These are phyloP conservation scores for Bryopsis sp. DNA, from an alignment of 139 green algal genomes.

Conservation along the genomic window DNA sequence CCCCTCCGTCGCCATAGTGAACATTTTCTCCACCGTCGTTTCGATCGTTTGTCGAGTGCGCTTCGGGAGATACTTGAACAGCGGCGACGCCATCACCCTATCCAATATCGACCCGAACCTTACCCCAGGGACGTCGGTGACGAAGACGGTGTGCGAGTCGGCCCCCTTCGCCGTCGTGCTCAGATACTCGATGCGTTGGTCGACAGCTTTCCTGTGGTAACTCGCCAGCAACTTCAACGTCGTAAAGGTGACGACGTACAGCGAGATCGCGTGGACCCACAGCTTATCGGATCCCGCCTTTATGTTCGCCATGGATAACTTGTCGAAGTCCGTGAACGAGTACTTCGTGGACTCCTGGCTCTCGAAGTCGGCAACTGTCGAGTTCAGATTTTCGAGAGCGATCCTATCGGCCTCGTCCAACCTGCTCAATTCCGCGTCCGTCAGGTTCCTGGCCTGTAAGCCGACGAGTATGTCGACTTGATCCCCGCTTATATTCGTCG, in stretches of 20 bases:
- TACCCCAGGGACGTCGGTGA: constrained; percentile 30
- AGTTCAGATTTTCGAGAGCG: neutral
- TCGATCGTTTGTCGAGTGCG: neutral
- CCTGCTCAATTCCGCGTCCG: neutral
- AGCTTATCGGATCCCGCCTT: constrained; percentile 21
- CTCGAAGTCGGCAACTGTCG: neutral
- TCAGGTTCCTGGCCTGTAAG: neutral
- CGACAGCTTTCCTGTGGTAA: constrained; percentile 48
- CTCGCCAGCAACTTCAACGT: constrained; percentile 35
- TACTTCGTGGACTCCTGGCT: neutral
- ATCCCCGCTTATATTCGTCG: constrained; percentile 3
- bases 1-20: constrained; percentile 3
- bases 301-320: constrained; percentile 45
- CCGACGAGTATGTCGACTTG: neutral
- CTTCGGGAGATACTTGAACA: constrained; percentile 13
- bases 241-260: constrained; percentile 41
- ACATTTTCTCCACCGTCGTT: neutral
- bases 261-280: constrained; percentile 48
- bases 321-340: constrained; percentile 31
- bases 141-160: constrained; percentile 32
- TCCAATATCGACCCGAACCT: constrained; percentile 18
- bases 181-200: constrained; percentile 55
- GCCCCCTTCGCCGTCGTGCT: constrained; percentile 28
- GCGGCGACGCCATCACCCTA: neutral
- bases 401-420: neutral